phyloP scores from a whole-genome alignment of 2,329 filamentous ascomycete genomes.

The Sclerotinia nivalis region DNA sequence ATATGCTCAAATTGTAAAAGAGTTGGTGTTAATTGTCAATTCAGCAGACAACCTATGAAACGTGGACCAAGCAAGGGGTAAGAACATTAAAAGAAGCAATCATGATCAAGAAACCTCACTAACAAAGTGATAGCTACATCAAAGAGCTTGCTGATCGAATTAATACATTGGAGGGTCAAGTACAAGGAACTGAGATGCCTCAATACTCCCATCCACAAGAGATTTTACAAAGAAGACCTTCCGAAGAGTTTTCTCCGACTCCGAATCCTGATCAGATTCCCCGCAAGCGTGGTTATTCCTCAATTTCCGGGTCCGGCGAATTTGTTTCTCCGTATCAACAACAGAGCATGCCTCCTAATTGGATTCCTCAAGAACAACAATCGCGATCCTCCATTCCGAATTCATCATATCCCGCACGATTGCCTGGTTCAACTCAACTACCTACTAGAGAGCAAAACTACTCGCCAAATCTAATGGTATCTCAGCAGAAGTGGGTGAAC shows the following conservation, averaged over 20 bases:
- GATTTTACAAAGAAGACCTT: constrained; percentile 45
- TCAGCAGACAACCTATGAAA: constrained; percentile 86
- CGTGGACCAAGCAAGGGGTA: constrained; percentile 86
- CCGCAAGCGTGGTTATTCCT: constrained; percentile 51
- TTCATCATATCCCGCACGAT: constrained; percentile 27
- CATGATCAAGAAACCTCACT: constrained; percentile 27
- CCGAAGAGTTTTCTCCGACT: constrained; percentile 56
- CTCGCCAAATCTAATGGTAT: constrained; percentile 39
- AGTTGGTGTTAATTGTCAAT: constrained; percentile 74
- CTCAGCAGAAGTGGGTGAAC: constrained; percentile 39
- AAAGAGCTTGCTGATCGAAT: constrained; percentile 87
- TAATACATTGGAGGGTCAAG: constrained; percentile 77
- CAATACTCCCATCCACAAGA: constrained; percentile 45
- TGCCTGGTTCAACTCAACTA: constrained; percentile 26
- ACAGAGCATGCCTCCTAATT: constrained; percentile 33
- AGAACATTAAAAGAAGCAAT: constrained; percentile 29
- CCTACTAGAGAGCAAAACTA: constrained; percentile 37
- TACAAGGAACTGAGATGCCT: constrained; percentile 49
- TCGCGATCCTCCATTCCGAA: constrained; percentile 26
- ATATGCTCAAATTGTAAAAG: constrained; percentile 81
- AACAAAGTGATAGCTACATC: constrained; percentile 64
- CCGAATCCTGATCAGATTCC: constrained; percentile 45
- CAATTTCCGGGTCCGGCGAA: constrained; percentile 46
- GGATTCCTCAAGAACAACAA: constrained; percentile 35
- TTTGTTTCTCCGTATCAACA: constrained; percentile 45